Base-by-base conservation (phyloP, 371 early-diverging fungal species). In the Enterospora canceri region DNA sequence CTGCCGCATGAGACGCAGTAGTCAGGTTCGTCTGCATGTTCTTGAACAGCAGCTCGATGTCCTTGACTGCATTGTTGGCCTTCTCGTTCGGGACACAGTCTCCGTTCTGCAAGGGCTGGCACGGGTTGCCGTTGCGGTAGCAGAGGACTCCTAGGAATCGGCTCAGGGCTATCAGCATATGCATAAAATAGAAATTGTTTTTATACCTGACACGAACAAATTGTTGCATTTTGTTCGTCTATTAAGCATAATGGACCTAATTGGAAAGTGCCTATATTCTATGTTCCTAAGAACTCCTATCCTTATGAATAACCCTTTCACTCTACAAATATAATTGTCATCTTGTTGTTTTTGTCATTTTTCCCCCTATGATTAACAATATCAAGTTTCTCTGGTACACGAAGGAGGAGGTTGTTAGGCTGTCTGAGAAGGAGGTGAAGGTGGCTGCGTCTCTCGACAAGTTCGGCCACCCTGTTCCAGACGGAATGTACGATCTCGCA, bases 401-500 rank as follows among this genome's bases (percentile, higher is more conserved):
- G 65, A 80, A 89, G 0, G 85, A 87, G n/a, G 92, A 97, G 76
- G 85, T 96, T 63, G 84, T 87, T 70, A 85, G 86, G 77, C 86
- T 92, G 70, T 92, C 94, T 15, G 93, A 91, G 24, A 89, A 89
- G 79, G 86, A 88, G 72, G 87, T 97, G 71, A 85, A 86, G 53
- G 87, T 88, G 74, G 89, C 94, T 0, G 79, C 83, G n/a, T 77
- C 89, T 30, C 88, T 94, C 73, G 95, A 97, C 83, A 83, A 84
- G 23, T 82, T 92, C 47, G 88, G 87, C 50, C 88, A 92, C 67
- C 94, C 97, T 8, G 88, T 86, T 0, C 83, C 82, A 60, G 88
- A 91, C 58, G 96, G 97, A 68, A 83, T 96, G 24, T 92, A 94
- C 74, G 97, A 97, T 83, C 84, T 87, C 48, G 86, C 89, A 16